Percentiles rank a stretch among this genome's conserved stretches.
phyloP scores from a whole-genome alignment of 2,329 filamentous ascomycete genomes.

The Calonectria hawksworthii region DNA sequence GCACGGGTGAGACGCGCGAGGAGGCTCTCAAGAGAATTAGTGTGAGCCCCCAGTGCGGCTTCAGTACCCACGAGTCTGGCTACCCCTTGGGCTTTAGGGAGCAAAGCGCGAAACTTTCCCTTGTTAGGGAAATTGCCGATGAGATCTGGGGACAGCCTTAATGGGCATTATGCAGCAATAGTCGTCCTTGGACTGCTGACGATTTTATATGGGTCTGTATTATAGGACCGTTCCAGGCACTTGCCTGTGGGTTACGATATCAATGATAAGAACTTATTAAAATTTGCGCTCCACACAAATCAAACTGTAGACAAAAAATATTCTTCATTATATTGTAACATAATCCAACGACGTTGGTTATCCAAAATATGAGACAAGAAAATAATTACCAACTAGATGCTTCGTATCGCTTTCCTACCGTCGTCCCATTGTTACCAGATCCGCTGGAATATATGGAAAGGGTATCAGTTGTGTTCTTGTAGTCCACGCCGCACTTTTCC shows the following conservation, averaged over 20 bases:
- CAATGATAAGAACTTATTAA: not conserved
- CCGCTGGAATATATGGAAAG: slow-evolving; percentile 37
- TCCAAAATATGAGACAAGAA: not conserved
- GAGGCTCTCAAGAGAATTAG: slow-evolving; percentile 78
- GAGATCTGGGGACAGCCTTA: slow-evolving; percentile 72
- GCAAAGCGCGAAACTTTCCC: slow-evolving; percentile 79
- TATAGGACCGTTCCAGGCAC: not conserved
- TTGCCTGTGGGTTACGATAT: not conserved
- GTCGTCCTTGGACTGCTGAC: not conserved
- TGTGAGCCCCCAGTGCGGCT: slow-evolving; percentile 80
- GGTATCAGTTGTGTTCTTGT: slow-evolving; percentile 39
- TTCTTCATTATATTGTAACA: not conserved
- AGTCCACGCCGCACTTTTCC: slow-evolving; percentile 40
- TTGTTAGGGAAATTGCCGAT: slow-evolving; percentile 80
- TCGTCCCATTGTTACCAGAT: not conserved
- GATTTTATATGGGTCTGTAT: no score
- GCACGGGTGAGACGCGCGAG: slow-evolving; percentile 72
- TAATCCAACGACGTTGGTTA: no score
- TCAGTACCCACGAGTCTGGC: slow-evolving; percentile 81
- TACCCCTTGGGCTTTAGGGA: slow-evolving; percentile 78
- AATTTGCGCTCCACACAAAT: not conserved
- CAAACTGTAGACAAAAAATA: not conserved
- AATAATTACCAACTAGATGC: not conserved
- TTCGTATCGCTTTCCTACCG: not conserved
- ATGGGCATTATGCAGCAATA: not conserved